Evolutionary conservation across 495 filamentous ascomycete genomes (phyloP).

Genomic region (Cladorrhinum samala): DNA sequence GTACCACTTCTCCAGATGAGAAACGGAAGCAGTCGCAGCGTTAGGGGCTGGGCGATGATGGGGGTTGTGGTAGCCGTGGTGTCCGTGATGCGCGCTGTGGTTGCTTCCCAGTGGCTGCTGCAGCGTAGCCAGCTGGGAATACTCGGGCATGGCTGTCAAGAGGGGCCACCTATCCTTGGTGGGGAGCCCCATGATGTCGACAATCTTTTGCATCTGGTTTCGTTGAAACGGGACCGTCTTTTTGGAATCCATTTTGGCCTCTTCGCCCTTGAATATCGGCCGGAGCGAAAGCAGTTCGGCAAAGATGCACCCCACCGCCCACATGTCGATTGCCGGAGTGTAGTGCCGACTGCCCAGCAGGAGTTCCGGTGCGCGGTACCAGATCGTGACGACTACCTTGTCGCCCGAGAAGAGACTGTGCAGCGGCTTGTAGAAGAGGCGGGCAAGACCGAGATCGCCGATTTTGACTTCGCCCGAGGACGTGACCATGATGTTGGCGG

Average conservation of each 20-base stretch:
- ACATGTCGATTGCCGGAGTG: conserved; percentile 92
- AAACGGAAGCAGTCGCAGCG: conserved; percentile 12
- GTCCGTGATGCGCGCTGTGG: conserved; percentile 33
- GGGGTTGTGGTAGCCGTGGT: conserved; percentile 40
- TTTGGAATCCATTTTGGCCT: conserved; percentile 97
- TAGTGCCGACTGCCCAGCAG: conserved; percentile 89
- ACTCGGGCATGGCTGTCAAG: conserved; percentile 75
- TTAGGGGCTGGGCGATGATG: conserved; percentile 41
- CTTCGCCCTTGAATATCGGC: conserved; percentile 97
- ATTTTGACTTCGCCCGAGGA: conserved; percentile 84
- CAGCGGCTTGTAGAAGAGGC: conserved; percentile 88
- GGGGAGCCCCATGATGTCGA: conserved; percentile 88
- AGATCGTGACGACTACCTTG: conserved; percentile 98
- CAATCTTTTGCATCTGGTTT: conserved; percentile 98
- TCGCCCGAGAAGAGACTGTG: conserved; percentile 88
- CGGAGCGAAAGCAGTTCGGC: conserved; percentile 85
- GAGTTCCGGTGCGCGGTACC: conserved; percentile 95
- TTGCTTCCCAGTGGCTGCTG: conserved; percentile 34
- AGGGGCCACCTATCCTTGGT: conserved; percentile 85
- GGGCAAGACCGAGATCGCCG: conserved; percentile 85
- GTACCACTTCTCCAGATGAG: conserved; percentile 53
- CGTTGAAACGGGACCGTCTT: conserved; percentile 95
- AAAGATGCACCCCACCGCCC: conserved; percentile 98
- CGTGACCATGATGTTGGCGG: conserved; percentile 98
- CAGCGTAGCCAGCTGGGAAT: conserved; percentile 63